Percentiles rank a stretch among this genome's conserved stretches.
phyloP scores from a whole-genome alignment of 192 early-diverging fungal genomes.

The Coemansia sp. region DNA sequence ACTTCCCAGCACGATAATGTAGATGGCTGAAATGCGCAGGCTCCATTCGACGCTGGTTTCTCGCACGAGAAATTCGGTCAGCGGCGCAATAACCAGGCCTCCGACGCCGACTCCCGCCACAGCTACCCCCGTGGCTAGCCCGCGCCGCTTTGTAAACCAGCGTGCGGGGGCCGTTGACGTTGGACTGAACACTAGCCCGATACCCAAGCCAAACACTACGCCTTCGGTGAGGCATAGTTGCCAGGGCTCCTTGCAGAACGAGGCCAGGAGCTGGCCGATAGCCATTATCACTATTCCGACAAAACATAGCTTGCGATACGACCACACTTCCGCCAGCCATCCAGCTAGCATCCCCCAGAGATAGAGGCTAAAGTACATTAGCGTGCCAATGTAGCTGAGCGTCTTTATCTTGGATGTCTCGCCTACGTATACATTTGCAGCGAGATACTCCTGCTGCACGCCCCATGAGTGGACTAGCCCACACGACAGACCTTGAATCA shows the following conservation, averaged over 20 bases:
- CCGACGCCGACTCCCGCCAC: constrained; percentile 67
- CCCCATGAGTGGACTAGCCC: constrained; percentile 48
- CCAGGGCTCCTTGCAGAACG: constrained; percentile 64
- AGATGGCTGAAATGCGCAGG: constrained; percentile 52
- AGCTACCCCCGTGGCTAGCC: constrained; percentile 63
- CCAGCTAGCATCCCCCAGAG: constrained; percentile 47
- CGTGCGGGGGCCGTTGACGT: constrained; percentile 60
- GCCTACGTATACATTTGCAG: constrained; percentile 23
- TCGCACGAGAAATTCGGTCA: constrained; percentile 43
- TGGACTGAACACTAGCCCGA: constrained; percentile 58
- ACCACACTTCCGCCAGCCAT: constrained; percentile 49
- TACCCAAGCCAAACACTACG: constrained; percentile 62
- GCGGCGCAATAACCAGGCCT: constrained; percentile 60
- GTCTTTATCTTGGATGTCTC: constrained; percentile 18
- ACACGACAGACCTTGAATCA: constrained; percentile 35
- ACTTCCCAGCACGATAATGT: constrained; percentile 46
- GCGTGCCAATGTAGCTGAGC: constrained; percentile 41
- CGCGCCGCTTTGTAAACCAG: constrained; percentile 61
- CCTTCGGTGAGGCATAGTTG: constrained; percentile 66
- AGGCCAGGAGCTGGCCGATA: constrained; percentile 59
- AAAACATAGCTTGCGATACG: constrained; percentile 35
- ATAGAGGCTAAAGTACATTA: constrained; percentile 44
- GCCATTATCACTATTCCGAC: constrained; percentile 38
- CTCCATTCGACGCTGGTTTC: constrained; percentile 51
- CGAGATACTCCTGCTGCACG: constrained; percentile 44